Percentiles rank a stretch among this genome's conserved stretches.
These are phyloP conservation scores for Ceratocystis smalleyi DNA, from an alignment of 2,329 filamentous ascomycete species.

Conservation along the genomic window DNA sequence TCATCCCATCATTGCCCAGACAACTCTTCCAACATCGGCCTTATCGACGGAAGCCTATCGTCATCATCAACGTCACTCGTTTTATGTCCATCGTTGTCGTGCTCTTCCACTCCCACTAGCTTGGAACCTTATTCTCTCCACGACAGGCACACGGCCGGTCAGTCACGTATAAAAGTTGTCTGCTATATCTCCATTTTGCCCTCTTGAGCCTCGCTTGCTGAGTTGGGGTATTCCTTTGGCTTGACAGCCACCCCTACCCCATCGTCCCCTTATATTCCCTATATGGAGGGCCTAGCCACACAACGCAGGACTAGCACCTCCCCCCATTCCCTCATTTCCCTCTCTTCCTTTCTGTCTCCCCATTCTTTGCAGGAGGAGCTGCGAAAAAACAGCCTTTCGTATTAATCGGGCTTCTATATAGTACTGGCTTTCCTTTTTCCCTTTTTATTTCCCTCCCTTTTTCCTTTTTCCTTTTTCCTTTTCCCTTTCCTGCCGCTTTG, in stretches of 20 bases:
- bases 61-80: neutral
- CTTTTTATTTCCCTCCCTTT: neutral
- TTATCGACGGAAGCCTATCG: too few species aligned
- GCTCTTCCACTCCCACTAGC: neutral
- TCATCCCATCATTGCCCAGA: too few species aligned
- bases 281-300: neutral
- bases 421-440: neutral
- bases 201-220: conserved; percentile 6
- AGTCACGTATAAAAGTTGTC: neutral
- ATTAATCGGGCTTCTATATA: conserved; percentile 1
- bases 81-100: neutral
- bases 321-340: neutral
- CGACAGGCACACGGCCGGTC: conserved; percentile 2
- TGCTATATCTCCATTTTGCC: conserved; percentile 7
- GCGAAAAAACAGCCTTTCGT: neutral
- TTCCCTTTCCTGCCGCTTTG: neutral
- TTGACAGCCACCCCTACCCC: neutral
- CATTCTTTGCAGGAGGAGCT: neutral
- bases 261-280: neutral
- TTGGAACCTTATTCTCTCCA: conserved; percentile 1
- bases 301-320: neutral
- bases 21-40: neutral
- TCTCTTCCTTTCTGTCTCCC: neutral
- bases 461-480: neutral
- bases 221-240: conserved; percentile 6